Evolutionary conservation across 371 early-diverging fungal genomes (phyloP).

Genomic region (Actinomortierella wolfii): DNA sequence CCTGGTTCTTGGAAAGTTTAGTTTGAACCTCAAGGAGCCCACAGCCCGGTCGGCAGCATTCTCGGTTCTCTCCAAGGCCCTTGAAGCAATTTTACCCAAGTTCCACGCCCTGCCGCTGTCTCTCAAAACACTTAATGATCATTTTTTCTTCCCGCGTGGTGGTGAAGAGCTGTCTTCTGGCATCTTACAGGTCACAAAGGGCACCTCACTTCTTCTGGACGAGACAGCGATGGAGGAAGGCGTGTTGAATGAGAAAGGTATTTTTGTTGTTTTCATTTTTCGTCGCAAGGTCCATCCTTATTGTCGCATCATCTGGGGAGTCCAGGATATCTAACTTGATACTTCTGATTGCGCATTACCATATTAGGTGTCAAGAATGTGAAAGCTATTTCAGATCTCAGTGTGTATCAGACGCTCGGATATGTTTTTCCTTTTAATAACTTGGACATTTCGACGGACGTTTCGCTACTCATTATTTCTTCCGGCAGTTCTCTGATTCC

Average conservation of each 20-base stretch:
- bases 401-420: conserved; percentile 56
- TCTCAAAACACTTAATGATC: conserved; percentile 53
- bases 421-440: conserved; percentile 67
- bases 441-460: conserved; percentile 65
- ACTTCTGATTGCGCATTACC: no score
- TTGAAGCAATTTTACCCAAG: conserved; percentile 51
- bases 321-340: no score
- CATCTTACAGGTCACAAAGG: conserved; percentile 59
- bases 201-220: conserved; percentile 61
- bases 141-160: conserved; percentile 56
- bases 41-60: conserved; percentile 9
- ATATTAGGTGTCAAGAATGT: conserved; percentile 61
- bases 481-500: conserved; percentile 61
- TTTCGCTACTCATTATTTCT: conserved; percentile 58
- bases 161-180: conserved; percentile 59
- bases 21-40: conserved; percentile 32
- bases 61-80: conserved; percentile 13
- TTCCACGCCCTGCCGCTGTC: conserved; percentile 55
- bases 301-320: no score
- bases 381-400: conserved; percentile 57
- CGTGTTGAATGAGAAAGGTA: conserved; percentile 59
- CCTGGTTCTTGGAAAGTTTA: conserved; percentile 36
- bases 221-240: conserved; percentile 70
- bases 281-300: not conserved
- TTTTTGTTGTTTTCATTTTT: not conserved